phyloP scores from a whole-genome alignment of 192 early-diverging fungal genomes.

The Gryganskiella cystojenkinii region DNA sequence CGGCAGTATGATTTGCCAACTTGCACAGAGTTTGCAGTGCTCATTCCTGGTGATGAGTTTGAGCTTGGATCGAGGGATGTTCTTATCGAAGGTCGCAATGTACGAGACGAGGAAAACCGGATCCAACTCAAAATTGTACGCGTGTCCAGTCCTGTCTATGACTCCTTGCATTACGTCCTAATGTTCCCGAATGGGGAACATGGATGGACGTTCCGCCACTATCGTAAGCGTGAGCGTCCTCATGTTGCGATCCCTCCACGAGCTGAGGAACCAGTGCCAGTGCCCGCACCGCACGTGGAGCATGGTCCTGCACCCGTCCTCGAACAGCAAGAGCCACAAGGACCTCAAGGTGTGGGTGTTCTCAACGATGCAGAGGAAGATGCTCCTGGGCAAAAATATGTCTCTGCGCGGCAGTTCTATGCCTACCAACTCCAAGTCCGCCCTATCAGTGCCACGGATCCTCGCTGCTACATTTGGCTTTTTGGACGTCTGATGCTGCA shows the following conservation, averaged over 20 bases:
- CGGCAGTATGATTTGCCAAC: constrained; percentile 3
- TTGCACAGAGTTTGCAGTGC: constrained; percentile 5
- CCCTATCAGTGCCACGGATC: not conserved
- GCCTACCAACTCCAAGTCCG: constrained; percentile 16
- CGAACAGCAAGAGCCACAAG: no score
- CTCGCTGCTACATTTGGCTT: constrained; percentile 2
- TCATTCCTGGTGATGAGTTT: constrained; percentile 4
- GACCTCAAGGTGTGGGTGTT: no score
- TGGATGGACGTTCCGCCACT: constrained; percentile 1
- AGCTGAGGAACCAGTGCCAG: not conserved
- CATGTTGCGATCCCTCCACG: not conserved
- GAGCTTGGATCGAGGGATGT: constrained; percentile 5
- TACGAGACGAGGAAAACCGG: no score
- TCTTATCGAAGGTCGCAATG: constrained; percentile 2
- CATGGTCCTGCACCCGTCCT: no score
- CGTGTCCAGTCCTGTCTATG: constrained; percentile 1
- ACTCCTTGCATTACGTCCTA: constrained; percentile 9
- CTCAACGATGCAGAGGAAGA: no score
- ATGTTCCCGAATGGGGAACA: constrained; percentile 8
- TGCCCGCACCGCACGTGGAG: no score
- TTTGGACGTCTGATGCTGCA: constrained; percentile 8
- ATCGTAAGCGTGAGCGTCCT: not conserved
- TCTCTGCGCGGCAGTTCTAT: constrained; percentile 10
- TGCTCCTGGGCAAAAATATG: not conserved
- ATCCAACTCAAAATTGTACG: not conserved